Percentiles rank a stretch among this genome's conserved stretches.
phyloP scores from a whole-genome alignment of 2,329 filamentous ascomycete species.

The Trichoderma sp. region DNA sequence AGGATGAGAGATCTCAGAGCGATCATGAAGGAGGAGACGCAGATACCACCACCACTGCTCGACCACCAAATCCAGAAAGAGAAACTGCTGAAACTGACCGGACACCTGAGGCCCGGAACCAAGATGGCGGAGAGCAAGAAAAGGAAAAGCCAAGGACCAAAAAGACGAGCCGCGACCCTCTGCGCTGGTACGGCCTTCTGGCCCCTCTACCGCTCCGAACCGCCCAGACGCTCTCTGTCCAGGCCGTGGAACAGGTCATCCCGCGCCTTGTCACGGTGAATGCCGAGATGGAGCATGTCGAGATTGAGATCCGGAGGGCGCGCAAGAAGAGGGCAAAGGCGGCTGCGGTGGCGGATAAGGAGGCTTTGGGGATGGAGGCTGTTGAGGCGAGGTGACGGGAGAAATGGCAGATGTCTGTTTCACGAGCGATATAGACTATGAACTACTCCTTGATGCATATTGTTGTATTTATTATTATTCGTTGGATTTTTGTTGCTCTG shows the following conservation, averaged over 20 bases:
- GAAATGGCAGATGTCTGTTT: neutral
- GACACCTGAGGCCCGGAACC: neutral
- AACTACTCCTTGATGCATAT: neutral
- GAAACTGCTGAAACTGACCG: neutral
- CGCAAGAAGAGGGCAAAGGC: conserved; percentile 58
- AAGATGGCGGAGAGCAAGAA: conserved; percentile 21
- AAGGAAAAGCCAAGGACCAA: conserved; percentile 30
- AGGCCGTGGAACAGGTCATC: conserved; percentile 59
- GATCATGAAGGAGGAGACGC: neutral
- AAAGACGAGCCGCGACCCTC: conserved; percentile 45
- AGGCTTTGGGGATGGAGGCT: conserved; percentile 26
- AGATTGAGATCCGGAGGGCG: conserved; percentile 68
- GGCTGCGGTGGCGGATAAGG: conserved; percentile 41
- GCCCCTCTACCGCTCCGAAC: conserved; percentile 55
- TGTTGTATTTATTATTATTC: neutral
- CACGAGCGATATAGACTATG: neutral
- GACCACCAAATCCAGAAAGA: neutral
- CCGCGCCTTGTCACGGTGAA: conserved; percentile 60
- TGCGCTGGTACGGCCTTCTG: conserved; percentile 60
- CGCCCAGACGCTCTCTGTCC: conserved; percentile 62
- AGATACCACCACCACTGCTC: neutral
- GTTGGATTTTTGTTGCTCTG: neutral
- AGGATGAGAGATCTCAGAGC: conserved; percentile 16
- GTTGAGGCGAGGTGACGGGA: conserved; percentile 27
- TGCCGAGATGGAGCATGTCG: conserved; percentile 63